These are phyloP conservation scores for Boletus subcaerulescens DNA, from an alignment of 768 basidiomycete species.

Conservation along the genomic window DNA sequence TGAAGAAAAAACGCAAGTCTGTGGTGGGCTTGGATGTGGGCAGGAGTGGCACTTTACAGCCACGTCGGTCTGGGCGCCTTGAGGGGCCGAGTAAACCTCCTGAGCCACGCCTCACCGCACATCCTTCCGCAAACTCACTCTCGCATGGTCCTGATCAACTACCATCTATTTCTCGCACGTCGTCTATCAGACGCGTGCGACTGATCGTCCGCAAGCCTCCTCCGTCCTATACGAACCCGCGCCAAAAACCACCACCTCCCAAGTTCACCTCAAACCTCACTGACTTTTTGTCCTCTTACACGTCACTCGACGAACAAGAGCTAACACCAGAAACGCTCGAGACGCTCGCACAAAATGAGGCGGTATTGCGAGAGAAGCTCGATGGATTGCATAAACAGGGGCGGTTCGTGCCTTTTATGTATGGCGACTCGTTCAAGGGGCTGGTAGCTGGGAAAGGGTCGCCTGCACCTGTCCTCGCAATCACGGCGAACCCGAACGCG, in stretches of 20 bases:
- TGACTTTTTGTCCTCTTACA: slow-evolving; percentile 61
- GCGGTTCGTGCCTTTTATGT: slow-evolving; percentile 41
- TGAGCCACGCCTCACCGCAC: neutral
- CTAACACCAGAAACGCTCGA: slow-evolving; percentile 40
- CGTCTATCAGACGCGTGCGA: slow-evolving; percentile 55
- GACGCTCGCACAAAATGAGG: slow-evolving; percentile 40
- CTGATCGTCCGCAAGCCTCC: slow-evolving; percentile 66
- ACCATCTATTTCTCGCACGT: slow-evolving; percentile 10
- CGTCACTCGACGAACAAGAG: slow-evolving; percentile 48
- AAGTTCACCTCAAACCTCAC: slow-evolving; percentile 53
- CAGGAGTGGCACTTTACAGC: neutral
- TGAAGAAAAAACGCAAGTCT: slow-evolving; percentile 29
- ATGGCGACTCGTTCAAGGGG: slow-evolving; percentile 22
- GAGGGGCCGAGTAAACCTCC: slow-evolving; percentile 15
- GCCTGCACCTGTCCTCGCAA: slow-evolving; percentile 1
- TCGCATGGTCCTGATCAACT: neutral
- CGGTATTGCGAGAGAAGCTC: slow-evolving; percentile 42
- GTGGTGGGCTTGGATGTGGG: slow-evolving; percentile 2
- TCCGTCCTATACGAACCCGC: slow-evolving; percentile 59
- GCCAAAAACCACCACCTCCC: slow-evolving; percentile 58
- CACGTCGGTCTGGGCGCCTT: slow-evolving; percentile 21
- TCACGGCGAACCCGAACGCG: slow-evolving; percentile 15
- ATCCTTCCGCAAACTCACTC: neutral
- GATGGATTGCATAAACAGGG: slow-evolving; percentile 47
- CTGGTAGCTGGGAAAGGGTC: slow-evolving; percentile 1